Conservation (phyloP, 2,329 filamentous ascomycete genomes). For the Lasiodiplodia gonubiensis region DNA sequence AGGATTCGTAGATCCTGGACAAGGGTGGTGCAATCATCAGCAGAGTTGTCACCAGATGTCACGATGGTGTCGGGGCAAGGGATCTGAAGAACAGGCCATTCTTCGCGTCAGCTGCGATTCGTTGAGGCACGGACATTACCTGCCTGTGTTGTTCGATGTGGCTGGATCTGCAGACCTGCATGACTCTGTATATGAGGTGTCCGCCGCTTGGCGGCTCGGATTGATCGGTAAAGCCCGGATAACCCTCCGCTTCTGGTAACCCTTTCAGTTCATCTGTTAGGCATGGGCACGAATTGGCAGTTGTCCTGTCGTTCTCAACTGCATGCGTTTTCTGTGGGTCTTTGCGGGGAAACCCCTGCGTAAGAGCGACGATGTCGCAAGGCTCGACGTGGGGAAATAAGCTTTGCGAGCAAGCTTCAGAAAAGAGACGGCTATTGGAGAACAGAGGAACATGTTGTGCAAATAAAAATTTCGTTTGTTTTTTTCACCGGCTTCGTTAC, state of each 20-base stretch:
- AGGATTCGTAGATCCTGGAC: conserved; percentile 14
- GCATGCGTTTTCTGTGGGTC: conserved; percentile 7
- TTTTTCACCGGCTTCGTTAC: background rate
- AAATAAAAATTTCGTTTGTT: background rate
- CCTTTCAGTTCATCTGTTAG: background rate
- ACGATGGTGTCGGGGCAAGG: background rate
- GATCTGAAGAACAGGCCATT: conserved; percentile 11
- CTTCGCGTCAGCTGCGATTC: conserved; percentile 1
- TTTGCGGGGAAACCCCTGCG: background rate
- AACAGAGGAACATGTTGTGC: background rate
- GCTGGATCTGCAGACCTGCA: conserved; percentile 12
- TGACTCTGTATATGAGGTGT: conserved; percentile 4
- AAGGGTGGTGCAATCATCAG: conserved; percentile 22
- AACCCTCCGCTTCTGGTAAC: conserved; percentile 6
- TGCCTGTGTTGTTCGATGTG: background rate
- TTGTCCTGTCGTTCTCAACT: background rate
- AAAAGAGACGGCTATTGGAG: background rate
- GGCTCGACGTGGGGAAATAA: background rate
- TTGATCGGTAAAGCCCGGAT: background rate
- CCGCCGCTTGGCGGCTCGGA: conserved; percentile 6
- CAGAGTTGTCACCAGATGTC: conserved; percentile 23
- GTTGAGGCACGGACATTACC: background rate
- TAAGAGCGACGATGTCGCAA: no score
- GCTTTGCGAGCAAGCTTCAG: background rate
- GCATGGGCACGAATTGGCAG: background rate